Evolutionary conservation across 495 filamentous ascomycete genomes (phyloP).

Genomic region (Aspergillus asperescens): DNA sequence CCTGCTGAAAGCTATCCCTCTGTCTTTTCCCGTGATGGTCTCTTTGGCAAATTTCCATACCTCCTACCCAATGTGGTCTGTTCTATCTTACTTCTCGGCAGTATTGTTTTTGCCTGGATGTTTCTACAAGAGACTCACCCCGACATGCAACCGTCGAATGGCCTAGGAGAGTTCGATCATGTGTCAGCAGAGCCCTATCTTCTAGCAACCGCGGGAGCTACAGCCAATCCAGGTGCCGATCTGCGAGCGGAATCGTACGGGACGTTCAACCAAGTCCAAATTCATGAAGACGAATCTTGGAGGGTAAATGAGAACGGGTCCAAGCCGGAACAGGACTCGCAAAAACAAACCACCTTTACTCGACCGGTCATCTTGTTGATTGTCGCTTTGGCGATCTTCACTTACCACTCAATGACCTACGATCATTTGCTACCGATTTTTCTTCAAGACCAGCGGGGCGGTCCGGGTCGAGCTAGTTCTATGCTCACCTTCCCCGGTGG

Average conservation of each 20-base stretch:
- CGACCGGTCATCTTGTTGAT: constrained; percentile 64
- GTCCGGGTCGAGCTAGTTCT: constrained; percentile 21
- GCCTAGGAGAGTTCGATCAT: constrained; percentile 42
- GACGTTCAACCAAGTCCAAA: constrained; percentile 59
- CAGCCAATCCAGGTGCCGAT: constrained; percentile 63
- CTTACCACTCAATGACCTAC: constrained; percentile 83
- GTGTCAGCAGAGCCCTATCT: constrained; percentile 62
- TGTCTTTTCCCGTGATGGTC: constrained; percentile 53
- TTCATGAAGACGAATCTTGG: constrained; percentile 48
- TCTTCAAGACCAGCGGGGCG: constrained; percentile 60
- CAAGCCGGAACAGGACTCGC: constrained; percentile 27
- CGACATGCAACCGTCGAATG: constrained; percentile 61
- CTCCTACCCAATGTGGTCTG: constrained; percentile 78
- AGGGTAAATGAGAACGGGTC: constrained; percentile 43
- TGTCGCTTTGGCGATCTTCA: constrained; percentile 71
- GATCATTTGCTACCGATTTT: constrained; percentile 82
- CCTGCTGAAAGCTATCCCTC: constrained; percentile 64
- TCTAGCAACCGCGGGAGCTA: constrained; percentile 64
- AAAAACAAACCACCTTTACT: constrained; percentile 52
- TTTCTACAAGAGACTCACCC: constrained; percentile 78
- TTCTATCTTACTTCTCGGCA: constrained; percentile 62
- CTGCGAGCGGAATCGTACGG: constrained; percentile 72
- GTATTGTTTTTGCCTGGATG: constrained; percentile 67
- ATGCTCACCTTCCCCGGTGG: constrained; percentile 64
- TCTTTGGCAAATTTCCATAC: constrained; percentile 77